Percentiles rank a stretch among this genome's conserved stretches.
Conservation (phyloP, 202 grass and related monocot genomes). For the Bolboschoenoplectus hybrid region DNA sequence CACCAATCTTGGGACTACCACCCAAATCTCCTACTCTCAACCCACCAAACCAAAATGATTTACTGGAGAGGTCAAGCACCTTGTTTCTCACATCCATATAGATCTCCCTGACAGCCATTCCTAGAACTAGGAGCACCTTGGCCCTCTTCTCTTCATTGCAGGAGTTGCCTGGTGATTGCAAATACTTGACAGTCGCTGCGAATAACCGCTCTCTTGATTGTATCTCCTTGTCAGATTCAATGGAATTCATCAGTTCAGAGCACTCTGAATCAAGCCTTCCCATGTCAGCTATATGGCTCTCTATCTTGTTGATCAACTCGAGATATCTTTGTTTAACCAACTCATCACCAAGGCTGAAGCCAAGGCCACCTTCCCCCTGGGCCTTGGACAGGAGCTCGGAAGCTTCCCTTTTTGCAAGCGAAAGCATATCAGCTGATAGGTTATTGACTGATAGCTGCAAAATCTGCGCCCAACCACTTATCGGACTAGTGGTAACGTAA, state of each 20-base stretch:
- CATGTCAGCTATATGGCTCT: slow-evolving; percentile 66
- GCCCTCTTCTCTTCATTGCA: slow-evolving; percentile 63
- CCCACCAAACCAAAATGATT: slow-evolving; percentile 49
- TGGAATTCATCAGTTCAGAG: slow-evolving; percentile 84
- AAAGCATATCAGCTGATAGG: slow-evolving; percentile 76
- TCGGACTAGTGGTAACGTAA: slow-evolving; percentile 80
- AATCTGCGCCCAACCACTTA: slow-evolving; percentile 88
- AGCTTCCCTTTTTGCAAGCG: slow-evolving; percentile 78
- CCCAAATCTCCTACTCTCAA: slow-evolving; percentile 44
- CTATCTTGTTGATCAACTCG: slow-evolving; percentile 83
- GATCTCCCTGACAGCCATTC: slow-evolving; percentile 63
- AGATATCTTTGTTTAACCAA: slow-evolving; percentile 72
- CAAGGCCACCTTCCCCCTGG: slow-evolving; percentile 69
- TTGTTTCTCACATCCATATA: slow-evolving; percentile 63
- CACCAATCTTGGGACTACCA: slow-evolving; percentile 56
- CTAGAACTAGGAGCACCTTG: slow-evolving; percentile 63
- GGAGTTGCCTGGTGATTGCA: slow-evolving; percentile 63
- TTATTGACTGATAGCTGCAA: slow-evolving; percentile 79
- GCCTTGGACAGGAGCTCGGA: slow-evolving; percentile 81
- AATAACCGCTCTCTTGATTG: slow-evolving; percentile 77
- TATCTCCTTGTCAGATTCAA: slow-evolving; percentile 69
- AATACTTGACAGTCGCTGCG: slow-evolving; percentile 68
- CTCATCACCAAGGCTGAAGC: slow-evolving; percentile 43
- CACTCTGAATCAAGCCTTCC: slow-evolving; percentile 67
- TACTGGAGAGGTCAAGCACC: slow-evolving; percentile 62